Percentiles rank a stretch among this genome's conserved stretches.
These are phyloP conservation scores for Eremothecium cymbalariae DNA, from an alignment of 1,139 yeast species.

Conservation along the genomic window DNA sequence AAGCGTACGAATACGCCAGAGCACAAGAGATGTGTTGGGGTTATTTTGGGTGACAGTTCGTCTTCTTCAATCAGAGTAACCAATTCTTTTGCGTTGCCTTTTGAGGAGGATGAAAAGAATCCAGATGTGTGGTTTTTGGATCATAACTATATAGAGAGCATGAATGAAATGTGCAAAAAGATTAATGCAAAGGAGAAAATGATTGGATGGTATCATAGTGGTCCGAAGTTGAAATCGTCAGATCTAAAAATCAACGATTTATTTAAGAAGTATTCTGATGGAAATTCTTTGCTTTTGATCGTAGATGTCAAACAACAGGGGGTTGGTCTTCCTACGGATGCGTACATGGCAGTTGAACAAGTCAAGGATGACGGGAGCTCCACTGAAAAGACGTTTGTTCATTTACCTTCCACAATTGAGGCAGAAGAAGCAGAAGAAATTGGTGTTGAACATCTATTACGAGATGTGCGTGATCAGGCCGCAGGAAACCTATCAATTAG, in stretches of 20 bases:
- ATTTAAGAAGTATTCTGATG: conserved; percentile 70
- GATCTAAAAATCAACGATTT: conserved; percentile 87
- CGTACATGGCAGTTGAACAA: conserved; percentile 90
- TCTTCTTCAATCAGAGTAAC: conserved; percentile 55
- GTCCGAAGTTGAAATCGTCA: conserved; percentile 82
- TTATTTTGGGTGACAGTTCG: conserved; percentile 73
- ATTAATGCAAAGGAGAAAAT: conserved; percentile 93
- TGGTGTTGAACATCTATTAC: conserved; percentile 91
- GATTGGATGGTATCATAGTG: conserved; percentile 98
- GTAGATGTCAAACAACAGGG: conserved; percentile 84
- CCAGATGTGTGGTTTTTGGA: conserved; percentile 96
- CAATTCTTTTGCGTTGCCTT: conserved; percentile 81
- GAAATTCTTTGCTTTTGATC: conserved; percentile 58
- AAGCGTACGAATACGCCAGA: conserved; percentile 68
- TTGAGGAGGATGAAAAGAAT: conserved; percentile 92
- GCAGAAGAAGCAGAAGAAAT: conserved; percentile 99
- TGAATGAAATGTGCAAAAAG: conserved; percentile 97
- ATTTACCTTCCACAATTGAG: conserved; percentile 83
- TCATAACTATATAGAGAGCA: conserved; percentile 89
- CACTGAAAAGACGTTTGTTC: conserved; percentile 87
- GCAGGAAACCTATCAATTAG: conserved; percentile 85
- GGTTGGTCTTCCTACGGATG: conserved; percentile 90
- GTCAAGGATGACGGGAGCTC: conserved; percentile 95
- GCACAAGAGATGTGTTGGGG: conserved; percentile 88
- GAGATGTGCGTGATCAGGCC: conserved; percentile 95